phyloP scores from a whole-genome alignment of 2,329 filamentous ascomycete genomes.

The Aspergillus sp. region DNA sequence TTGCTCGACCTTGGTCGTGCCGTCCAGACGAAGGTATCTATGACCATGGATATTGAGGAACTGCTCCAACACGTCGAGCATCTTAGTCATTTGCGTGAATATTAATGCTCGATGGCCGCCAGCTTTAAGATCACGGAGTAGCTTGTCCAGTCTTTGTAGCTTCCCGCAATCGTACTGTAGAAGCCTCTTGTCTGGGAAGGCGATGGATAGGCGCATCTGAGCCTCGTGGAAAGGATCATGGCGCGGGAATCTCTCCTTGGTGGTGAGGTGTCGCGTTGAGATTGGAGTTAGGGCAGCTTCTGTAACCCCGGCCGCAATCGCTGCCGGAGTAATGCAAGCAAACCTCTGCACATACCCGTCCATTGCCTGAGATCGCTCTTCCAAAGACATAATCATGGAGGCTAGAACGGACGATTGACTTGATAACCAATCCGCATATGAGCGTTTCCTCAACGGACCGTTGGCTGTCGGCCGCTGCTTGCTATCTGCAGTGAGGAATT shows the following conservation, averaged over 20 bases:
- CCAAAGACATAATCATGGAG: slow-evolving; percentile 69
- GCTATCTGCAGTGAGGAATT: slow-evolving; percentile 66
- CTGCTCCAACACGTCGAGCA: slow-evolving; percentile 93
- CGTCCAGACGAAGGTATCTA: slow-evolving; percentile 93
- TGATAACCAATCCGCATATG: slow-evolving; percentile 73
- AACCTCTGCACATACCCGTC: slow-evolving; percentile 81
- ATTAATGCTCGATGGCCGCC: slow-evolving; percentile 93
- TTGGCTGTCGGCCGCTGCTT: slow-evolving; percentile 60
- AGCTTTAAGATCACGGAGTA: slow-evolving; percentile 82
- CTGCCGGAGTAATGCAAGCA: slow-evolving; percentile 86
- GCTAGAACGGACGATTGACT: slow-evolving; percentile 58
- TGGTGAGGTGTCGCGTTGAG: slow-evolving; percentile 49
- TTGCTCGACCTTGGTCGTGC: slow-evolving; percentile 94
- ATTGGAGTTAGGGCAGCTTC: slow-evolving; percentile 65
- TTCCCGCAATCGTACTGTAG: slow-evolving; percentile 98
- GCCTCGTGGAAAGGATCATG: slow-evolving; percentile 89
- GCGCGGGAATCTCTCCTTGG: slow-evolving; percentile 53
- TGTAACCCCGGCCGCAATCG: slow-evolving; percentile 75
- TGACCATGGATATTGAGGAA: slow-evolving; percentile 98
- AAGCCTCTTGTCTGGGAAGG: slow-evolving; percentile 94
- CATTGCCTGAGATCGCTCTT: slow-evolving; percentile 69
- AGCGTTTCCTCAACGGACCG: slow-evolving; percentile 60
- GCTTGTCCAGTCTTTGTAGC: slow-evolving; percentile 80
- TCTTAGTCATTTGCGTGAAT: slow-evolving; percentile 99
- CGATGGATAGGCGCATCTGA: slow-evolving; percentile 87